Evolutionary conservation across 106 monocot species (phyloP).

Genomic region (Dactylorhiza incarnata): DNA sequence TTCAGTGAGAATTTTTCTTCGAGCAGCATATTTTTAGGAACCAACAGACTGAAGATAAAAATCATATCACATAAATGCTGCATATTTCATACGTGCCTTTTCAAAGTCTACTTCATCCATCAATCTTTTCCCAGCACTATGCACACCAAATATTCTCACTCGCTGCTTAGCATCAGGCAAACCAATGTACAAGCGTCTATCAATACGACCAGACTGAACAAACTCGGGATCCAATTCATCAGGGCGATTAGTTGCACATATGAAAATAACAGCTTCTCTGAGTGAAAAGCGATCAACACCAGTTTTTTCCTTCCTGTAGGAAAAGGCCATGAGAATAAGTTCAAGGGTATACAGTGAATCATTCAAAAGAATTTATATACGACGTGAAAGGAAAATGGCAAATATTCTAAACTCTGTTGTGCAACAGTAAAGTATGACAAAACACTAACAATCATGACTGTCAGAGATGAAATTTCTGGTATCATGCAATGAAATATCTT

Average conservation of each 20-base stretch:
- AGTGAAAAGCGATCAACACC: constrained; percentile 81
- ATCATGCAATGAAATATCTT: not conserved
- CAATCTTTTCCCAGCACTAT: constrained; percentile 64
- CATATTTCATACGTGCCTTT: constrained; percentile 28
- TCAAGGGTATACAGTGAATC: not conserved
- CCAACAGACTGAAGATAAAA: not conserved
- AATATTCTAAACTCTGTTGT: not conserved
- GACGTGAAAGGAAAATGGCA: not conserved
- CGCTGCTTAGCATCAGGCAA: constrained; percentile 80
- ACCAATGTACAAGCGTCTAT: constrained; percentile 69
- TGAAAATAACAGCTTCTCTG: constrained; percentile 80
- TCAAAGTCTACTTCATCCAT: constrained; percentile 66
- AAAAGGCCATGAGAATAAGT: not conserved
- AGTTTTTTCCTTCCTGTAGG: constrained; percentile 67
- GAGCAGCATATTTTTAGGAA: not conserved
- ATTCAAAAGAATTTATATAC: not conserved
- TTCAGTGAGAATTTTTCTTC: not conserved
- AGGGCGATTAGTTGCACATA: constrained; percentile 86
- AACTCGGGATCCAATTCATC: constrained; percentile 82
- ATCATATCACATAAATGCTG: not conserved
- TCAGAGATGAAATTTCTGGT: not conserved
- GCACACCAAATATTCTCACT: constrained; percentile 64
- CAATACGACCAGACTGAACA: constrained; percentile 68
- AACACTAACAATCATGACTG: not conserved
- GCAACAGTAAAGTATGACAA: not conserved